phyloP scores from a whole-genome alignment of 352 stramenopile genomes.

The Phytophthora macrochlamydospora region DNA sequence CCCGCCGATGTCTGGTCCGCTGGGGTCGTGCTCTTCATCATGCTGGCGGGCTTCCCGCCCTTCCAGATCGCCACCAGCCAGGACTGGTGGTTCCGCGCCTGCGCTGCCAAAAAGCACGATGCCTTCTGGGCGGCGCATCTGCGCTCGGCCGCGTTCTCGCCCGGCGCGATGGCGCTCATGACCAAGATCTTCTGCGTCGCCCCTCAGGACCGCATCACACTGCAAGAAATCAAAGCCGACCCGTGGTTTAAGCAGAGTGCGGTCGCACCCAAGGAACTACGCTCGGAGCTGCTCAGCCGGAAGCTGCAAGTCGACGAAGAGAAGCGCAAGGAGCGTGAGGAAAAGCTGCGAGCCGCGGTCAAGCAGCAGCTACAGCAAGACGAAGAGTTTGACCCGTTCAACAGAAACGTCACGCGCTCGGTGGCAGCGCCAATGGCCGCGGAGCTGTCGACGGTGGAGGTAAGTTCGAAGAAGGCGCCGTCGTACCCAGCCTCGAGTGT shows the following conservation, averaged over 20 bases:
- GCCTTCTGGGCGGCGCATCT: slow-evolving; percentile 81
- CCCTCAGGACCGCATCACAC: slow-evolving; percentile 75
- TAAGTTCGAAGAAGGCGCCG: slow-evolving; percentile 42
- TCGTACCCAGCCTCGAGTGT: slow-evolving; percentile 65
- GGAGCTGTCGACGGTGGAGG: slow-evolving; percentile 31
- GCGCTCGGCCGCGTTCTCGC: slow-evolving; percentile 75
- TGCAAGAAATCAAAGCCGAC: slow-evolving; percentile 81
- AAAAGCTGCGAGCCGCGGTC: slow-evolving; percentile 46
- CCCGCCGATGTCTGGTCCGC: slow-evolving; percentile 92
- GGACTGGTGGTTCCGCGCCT: slow-evolving; percentile 92
- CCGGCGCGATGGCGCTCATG: slow-evolving; percentile 74
- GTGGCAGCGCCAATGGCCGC: slow-evolving; percentile 32
- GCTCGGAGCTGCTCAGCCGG: slow-evolving; percentile 55
- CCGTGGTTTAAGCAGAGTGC: slow-evolving; percentile 64
- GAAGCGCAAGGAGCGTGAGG: slow-evolving; percentile 69
- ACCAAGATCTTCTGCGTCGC: slow-evolving; percentile 74
- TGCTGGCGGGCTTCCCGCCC: slow-evolving; percentile 92
- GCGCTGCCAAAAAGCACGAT: slow-evolving; percentile 72
- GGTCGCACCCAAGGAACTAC: slow-evolving; percentile 44
- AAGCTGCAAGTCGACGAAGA: slow-evolving; percentile 74
- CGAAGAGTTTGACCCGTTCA: slow-evolving; percentile 75
- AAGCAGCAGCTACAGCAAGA: slow-evolving; percentile 43
- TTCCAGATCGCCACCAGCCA: slow-evolving; percentile 90
- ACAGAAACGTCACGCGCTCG: slow-evolving; percentile 45
- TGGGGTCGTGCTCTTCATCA: slow-evolving; percentile 94